Base-by-base conservation (phyloP, 306 rosid genomes). In the Lathyrus tuberosus region DNA sequence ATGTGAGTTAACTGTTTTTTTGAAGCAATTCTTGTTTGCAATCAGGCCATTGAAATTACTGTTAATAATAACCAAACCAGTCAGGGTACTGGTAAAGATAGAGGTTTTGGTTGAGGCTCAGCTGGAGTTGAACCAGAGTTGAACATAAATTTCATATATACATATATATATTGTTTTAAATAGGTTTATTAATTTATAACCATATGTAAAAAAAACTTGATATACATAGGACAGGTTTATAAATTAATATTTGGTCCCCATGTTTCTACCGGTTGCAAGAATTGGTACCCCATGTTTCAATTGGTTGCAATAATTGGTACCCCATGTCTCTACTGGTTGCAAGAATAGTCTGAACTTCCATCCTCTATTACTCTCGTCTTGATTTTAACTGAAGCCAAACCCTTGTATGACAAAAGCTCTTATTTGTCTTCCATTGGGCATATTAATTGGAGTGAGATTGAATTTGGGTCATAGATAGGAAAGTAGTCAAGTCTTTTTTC, bases 41-140 rank as follows among this genome's bases (percentile, higher is more conserved):
- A 30, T 8, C 16, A 59, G 43, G 13, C 31, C 22, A 33, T 59
- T 59, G 43, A 31, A 59, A 59, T 33, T 20, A 8, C 43, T 59
- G 41, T 59, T 59, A 14, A 13, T 33, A 33, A 59, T 54, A 59
- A 59, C 41, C 42, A 59, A 14, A 59, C 43, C 43, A 28, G 65
- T 59, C 12, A 15, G 35, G 28, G 62, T 26, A 14, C 40, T 11
- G 18, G 40, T 57, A 57, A 28, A 57, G 62, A 57, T 38, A 57
- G 40, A 28, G 18, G 13, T 57, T 28, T 57, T 13, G 40, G 40
- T 57, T 57, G 62, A 56, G 62, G 18, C n/a, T 26, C 38, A 28
- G 37, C 37, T 56, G 40, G 16, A 22, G 18, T 56, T 54, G 35
- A 54, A 54, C 61, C 9, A 24, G 15, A 54, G 16, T 54, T 14